phyloP scores from a whole-genome alignment of 2,329 filamentous ascomycete genomes.

The Xylaria arbuscula region DNA sequence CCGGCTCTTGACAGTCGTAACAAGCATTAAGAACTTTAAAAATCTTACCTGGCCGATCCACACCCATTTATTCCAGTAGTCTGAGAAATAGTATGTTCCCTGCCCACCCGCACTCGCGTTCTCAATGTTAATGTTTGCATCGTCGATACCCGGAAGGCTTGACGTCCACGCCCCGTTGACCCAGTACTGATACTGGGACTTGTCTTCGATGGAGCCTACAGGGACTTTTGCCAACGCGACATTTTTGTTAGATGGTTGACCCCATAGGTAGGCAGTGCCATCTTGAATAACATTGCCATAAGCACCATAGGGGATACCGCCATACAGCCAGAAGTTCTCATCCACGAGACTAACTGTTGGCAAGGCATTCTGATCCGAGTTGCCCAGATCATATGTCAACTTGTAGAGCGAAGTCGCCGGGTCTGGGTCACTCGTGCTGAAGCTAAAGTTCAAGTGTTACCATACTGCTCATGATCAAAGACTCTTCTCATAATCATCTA shows the following conservation, averaged over 20 bases:
- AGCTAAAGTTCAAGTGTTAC: slow-evolving; percentile 26
- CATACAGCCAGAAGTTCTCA: slow-evolving; percentile 42
- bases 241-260: slow-evolving; percentile 31
- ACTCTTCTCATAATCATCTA: background rate
- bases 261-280: slow-evolving; percentile 42
- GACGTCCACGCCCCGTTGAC: slow-evolving; percentile 33
- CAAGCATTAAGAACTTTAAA: background rate
- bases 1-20: background rate
- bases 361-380: slow-evolving; percentile 34
- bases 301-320: slow-evolving; percentile 39
- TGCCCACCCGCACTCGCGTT: slow-evolving; percentile 38
- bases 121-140: slow-evolving; percentile 22
- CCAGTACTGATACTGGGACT: slow-evolving; percentile 40
- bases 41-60: slow-evolving; percentile 39
- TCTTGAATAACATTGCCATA: slow-evolving; percentile 42
- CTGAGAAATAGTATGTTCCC: slow-evolving; percentile 41
- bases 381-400: slow-evolving; percentile 35
- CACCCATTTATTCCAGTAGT: slow-evolving; percentile 36
- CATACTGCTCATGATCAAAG: background rate
- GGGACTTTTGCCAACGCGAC: slow-evolving; percentile 41
- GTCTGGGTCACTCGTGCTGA: slow-evolving; percentile 37
- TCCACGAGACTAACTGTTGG: slow-evolving; percentile 40
- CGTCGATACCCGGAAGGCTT: slow-evolving; percentile 21
- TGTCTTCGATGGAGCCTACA: slow-evolving; percentile 39
- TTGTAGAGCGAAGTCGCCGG: slow-evolving; percentile 44